Conservation (phyloP, 257 asterid species). For the Solanum commersonii region DNA sequence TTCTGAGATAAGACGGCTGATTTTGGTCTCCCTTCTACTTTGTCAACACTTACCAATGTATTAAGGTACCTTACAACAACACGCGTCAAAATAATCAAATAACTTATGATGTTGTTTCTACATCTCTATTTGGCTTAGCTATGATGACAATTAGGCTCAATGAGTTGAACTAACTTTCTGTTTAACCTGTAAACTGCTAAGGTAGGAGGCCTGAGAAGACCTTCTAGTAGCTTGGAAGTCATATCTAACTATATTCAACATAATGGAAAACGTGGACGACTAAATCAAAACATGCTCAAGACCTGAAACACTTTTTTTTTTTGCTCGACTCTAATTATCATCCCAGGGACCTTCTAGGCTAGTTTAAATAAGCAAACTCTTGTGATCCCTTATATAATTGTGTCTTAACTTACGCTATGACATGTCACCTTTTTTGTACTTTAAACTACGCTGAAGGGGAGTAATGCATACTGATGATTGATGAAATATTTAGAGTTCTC, state of each 20-base stretch:
- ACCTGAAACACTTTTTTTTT: background rate
- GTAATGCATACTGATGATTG: background rate
- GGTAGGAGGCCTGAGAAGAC: background rate
- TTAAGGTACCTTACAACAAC: background rate
- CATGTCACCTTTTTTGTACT: background rate
- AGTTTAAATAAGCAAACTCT: background rate
- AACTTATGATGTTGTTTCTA: background rate
- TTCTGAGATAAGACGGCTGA: constrained; percentile 7
- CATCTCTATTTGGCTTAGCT: background rate
- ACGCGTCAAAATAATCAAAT: background rate
- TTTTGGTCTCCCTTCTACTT: background rate
- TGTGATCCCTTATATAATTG: background rate
- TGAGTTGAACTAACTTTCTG: background rate
- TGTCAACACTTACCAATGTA: background rate
- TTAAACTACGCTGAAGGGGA: background rate
- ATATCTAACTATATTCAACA: background rate
- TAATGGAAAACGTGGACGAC: background rate
- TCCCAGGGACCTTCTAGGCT: background rate
- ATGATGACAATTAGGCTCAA: background rate
- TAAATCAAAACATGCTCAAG: background rate
- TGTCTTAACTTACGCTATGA: background rate
- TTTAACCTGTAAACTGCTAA: background rate
- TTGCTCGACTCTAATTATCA: background rate
- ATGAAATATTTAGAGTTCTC: background rate
- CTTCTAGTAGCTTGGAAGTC: background rate